Evolutionary conservation across 306 rosid species (phyloP).

Genomic region (Sphenostylis stenocarpa): DNA sequence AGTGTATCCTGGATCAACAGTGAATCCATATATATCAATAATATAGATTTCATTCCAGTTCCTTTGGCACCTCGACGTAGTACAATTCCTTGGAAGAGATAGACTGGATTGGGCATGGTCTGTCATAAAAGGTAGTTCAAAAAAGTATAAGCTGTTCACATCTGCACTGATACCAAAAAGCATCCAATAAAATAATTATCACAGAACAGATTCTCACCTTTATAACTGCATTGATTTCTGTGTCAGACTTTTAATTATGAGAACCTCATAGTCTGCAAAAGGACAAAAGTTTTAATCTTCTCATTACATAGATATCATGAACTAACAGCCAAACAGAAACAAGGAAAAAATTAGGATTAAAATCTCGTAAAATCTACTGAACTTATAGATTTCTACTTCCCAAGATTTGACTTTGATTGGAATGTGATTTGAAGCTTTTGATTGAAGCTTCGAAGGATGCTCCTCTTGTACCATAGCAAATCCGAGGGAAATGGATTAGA

Average conservation of each 20-base stretch:
- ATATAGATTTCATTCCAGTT: slow-evolving; percentile 97
- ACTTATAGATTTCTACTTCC: slow-evolving; percentile 1
- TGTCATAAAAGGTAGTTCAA: slow-evolving; percentile 46
- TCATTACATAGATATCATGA: slow-evolving; percentile 9
- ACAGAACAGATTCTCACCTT: slow-evolving; percentile 59
- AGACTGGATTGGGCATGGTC: slow-evolving; percentile 94
- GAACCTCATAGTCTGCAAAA: slow-evolving; percentile 78
- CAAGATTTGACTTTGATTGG: too few species aligned
- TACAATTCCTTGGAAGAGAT: slow-evolving; percentile 98
- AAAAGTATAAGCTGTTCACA: slow-evolving; percentile 18
- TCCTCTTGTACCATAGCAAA: too few species aligned
- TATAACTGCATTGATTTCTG: slow-evolving; percentile 88
- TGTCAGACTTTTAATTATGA: slow-evolving; percentile 88
- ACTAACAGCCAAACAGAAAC: slow-evolving; percentile 7
- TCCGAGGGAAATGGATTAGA: too few species aligned
- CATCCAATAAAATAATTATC: slow-evolving; percentile 7
- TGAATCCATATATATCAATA: slow-evolving; percentile 94
- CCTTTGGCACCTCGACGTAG: slow-evolving; percentile 99
- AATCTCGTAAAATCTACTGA: neutral
- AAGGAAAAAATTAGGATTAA: slow-evolving; percentile 14
- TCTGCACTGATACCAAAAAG: slow-evolving; percentile 10
- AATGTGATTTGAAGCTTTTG: too few species aligned
- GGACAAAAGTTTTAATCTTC: slow-evolving; percentile 10
- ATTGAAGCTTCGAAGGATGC: too few species aligned
- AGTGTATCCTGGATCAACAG: slow-evolving; percentile 98